These are phyloP conservation scores for Phytophthora macrochlamydospora DNA, from an alignment of 352 stramenopile species.

Conservation along the genomic window DNA sequence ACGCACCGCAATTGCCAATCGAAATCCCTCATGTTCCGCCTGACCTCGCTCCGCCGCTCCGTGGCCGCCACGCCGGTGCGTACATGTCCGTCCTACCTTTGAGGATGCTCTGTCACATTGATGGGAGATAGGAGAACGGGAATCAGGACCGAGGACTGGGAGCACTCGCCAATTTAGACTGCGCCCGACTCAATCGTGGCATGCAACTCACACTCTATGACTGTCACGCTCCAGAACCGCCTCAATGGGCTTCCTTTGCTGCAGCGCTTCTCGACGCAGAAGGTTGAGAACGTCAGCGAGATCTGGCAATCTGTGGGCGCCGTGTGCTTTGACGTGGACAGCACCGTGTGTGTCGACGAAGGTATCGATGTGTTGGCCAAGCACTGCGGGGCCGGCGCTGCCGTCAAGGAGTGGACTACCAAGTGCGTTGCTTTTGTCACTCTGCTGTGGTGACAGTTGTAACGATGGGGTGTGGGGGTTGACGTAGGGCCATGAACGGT, in stretches of 20 bases:
- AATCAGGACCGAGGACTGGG: not conserved
- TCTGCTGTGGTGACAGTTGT: not conserved
- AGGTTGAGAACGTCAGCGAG: slow-evolving; percentile 38
- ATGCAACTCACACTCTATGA: slow-evolving; percentile 10
- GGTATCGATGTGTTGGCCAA: slow-evolving; percentile 99
- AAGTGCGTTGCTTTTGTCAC: slow-evolving; percentile 55
- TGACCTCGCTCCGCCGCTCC: slow-evolving; percentile 29
- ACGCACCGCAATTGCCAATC: slow-evolving; percentile 16
- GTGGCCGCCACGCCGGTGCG: slow-evolving; percentile 26
- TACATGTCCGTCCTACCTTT: not conserved
- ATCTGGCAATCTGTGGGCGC: slow-evolving; percentile 74
- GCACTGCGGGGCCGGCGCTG: slow-evolving; percentile 93
- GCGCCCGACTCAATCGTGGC: not conserved
- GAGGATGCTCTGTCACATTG: not conserved
- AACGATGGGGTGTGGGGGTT: not conserved
- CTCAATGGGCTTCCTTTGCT: slow-evolving; percentile 21
- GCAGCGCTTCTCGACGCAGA: slow-evolving; percentile 27
- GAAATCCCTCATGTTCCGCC: slow-evolving; percentile 28
- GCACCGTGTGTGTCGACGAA: slow-evolving; percentile 97
- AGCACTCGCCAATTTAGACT: not conserved
- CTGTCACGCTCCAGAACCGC: slow-evolving; percentile 18
- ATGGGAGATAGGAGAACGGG: not conserved
- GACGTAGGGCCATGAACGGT: slow-evolving; percentile 96
- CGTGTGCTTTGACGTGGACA: slow-evolving; percentile 96
- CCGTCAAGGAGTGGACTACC: slow-evolving; percentile 94